These are phyloP conservation scores for Telopea speciosissima DNA, from an alignment of 177 flowering plant genomes.

Conservation along the genomic window DNA sequence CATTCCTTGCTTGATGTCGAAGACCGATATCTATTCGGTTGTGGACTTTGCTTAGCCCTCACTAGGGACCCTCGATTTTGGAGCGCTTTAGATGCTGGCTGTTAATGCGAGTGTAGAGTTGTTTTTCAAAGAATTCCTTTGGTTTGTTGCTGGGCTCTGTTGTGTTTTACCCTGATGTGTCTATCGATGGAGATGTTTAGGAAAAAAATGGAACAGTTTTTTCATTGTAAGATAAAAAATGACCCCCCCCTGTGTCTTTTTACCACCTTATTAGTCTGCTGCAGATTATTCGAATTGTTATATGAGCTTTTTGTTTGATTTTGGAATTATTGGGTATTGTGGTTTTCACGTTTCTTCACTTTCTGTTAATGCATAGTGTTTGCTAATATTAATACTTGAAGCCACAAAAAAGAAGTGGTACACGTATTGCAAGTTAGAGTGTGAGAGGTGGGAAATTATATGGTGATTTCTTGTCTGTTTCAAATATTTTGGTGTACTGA, in stretches of 20 bases:
- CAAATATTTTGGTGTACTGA: neutral
- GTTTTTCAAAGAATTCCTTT: neutral
- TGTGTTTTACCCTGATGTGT: neutral
- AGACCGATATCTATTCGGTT: neutral
- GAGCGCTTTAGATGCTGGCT: neutral
- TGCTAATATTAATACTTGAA: neutral
- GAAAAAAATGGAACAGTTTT: slow-evolving; percentile 2
- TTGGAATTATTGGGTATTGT: neutral
- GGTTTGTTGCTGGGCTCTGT: neutral
- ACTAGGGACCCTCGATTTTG: neutral
- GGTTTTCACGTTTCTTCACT: neutral
- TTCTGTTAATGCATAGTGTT: neutral
- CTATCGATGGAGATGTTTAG: slow-evolving; percentile 10
- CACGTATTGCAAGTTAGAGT: neutral
- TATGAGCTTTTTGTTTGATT: neutral
- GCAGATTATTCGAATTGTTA: neutral
- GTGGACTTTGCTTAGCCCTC: neutral
- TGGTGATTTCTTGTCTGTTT: too few relatives aligned
- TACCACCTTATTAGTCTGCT: too few relatives aligned
- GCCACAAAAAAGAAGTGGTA: neutral
- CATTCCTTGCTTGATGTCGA: neutral
- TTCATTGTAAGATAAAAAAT: slow-evolving; percentile 1
- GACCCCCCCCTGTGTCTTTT: neutral
- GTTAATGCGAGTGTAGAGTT: neutral
- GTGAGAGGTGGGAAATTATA: neutral